These are phyloP conservation scores for Mariannaea elegans DNA, from an alignment of 2,329 filamentous ascomycete genomes.

Conservation along the genomic window DNA sequence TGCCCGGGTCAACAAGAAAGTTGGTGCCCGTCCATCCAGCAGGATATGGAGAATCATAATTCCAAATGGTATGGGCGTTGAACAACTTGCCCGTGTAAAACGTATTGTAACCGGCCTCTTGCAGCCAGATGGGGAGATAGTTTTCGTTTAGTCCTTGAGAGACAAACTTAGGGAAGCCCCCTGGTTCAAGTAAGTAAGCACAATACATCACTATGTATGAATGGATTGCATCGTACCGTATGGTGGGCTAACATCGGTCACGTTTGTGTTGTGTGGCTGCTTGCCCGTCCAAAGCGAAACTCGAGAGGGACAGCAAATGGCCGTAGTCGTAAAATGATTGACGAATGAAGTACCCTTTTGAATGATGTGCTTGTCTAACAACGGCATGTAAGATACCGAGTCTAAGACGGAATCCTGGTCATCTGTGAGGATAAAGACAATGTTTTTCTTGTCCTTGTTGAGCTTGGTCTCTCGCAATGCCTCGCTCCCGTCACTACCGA, in stretches of 20 bases:
- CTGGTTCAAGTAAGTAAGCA: constrained; percentile 33
- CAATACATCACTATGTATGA: too few relatives aligned
- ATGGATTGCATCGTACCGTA: constrained; percentile 50
- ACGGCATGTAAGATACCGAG: constrained; percentile 69
- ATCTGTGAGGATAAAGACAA: constrained; percentile 74
- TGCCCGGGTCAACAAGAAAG: constrained; percentile 49
- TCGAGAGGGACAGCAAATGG: constrained; percentile 73
- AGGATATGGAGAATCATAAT: constrained; percentile 67
- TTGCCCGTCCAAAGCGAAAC: constrained; percentile 73
- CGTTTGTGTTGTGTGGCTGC: constrained; percentile 75
- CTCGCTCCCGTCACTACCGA: neutral
- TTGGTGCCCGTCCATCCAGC: constrained; percentile 64
- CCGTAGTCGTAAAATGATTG: constrained; percentile 72
- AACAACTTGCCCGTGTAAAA: constrained; percentile 80
- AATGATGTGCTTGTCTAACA: constrained; percentile 63
- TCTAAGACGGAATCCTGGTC: constrained; percentile 72
- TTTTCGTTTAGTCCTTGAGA: constrained; percentile 71
- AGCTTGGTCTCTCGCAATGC: neutral
- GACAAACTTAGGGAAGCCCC: constrained; percentile 71
- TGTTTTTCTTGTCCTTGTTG: constrained; percentile 53
- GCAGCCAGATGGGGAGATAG: constrained; percentile 77
- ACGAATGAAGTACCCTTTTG: constrained; percentile 67
- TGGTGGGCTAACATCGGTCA: constrained; percentile 64
- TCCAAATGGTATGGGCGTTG: constrained; percentile 68
- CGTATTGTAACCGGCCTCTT: constrained; percentile 72